phyloP scores from a whole-genome alignment of 345 rosid genomes.

The Firmiana major region DNA sequence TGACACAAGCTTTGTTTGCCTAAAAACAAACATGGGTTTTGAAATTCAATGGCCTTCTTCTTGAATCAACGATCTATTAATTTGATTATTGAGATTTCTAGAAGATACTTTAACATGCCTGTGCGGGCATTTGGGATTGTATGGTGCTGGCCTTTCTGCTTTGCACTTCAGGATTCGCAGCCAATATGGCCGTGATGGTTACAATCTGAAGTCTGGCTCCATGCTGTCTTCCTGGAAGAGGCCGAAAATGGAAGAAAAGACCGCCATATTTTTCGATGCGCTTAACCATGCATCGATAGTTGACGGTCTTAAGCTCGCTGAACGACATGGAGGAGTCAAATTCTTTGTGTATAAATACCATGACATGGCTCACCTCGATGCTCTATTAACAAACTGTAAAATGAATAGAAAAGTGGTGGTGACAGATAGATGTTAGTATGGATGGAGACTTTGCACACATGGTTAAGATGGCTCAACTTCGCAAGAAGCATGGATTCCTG shows the following conservation, averaged over 20 bases:
- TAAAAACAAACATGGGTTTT: too few relatives aligned
- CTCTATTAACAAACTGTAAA: too few relatives aligned
- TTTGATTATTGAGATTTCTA: too few relatives aligned
- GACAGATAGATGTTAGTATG: too few relatives aligned
- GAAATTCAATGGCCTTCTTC: too few relatives aligned
- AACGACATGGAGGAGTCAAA: slow-evolving; percentile 50
- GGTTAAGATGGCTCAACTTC: slow-evolving; percentile 63
- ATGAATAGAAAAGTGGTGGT: too few relatives aligned
- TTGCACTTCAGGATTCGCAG: slow-evolving; percentile 87
- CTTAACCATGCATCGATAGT: slow-evolving; percentile 93
- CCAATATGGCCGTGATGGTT: slow-evolving; percentile 91
- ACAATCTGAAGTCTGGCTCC: slow-evolving; percentile 72
- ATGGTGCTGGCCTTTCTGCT: slow-evolving; percentile 87
- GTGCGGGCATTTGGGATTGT: too few relatives aligned
- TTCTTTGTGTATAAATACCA: slow-evolving; percentile 64
- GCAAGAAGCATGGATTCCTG: slow-evolving; percentile 69
- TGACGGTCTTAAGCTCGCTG: slow-evolving; percentile 87
- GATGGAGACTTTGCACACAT: slow-evolving; percentile 98
- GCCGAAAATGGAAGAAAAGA: slow-evolving; percentile 46
- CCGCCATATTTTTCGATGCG: slow-evolving; percentile 84
- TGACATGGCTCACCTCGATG: slow-evolving; percentile 72
- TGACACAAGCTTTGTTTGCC: slow-evolving; percentile 14
- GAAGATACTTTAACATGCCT: too few relatives aligned
- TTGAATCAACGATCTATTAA: too few relatives aligned
- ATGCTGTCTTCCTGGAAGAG: slow-evolving; percentile 38